These are phyloP conservation scores for Nematocida sp. DNA, from an alignment of 371 early-diverging fungal species.

Conservation along the genomic window DNA sequence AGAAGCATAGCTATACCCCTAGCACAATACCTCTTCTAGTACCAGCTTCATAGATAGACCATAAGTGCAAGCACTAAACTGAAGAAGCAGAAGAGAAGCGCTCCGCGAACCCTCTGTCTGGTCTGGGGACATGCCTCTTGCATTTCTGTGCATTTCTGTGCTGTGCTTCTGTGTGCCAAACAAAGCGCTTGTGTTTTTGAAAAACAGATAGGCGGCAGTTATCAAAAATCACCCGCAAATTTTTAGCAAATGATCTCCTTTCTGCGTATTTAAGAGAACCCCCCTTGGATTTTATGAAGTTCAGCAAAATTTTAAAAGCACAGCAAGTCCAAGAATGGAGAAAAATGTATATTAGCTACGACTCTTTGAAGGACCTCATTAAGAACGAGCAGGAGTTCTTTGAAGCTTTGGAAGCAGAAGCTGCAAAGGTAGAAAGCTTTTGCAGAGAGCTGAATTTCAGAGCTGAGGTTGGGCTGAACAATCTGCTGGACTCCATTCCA, in stretches of 20 bases:
- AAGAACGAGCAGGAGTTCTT: slow-evolving; percentile 39
- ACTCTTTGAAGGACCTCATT: slow-evolving; percentile 34
- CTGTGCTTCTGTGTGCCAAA: too few species aligned
- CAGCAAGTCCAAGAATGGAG: slow-evolving; percentile 62
- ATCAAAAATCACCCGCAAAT: too few species aligned
- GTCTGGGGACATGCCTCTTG: too few species aligned
- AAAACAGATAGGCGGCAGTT: too few species aligned
- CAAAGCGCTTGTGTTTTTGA: too few species aligned
- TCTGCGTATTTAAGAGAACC: slow-evolving; percentile 4
- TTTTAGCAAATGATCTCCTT: background rate
- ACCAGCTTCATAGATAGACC: too few species aligned
- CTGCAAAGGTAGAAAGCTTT: slow-evolving; percentile 57
- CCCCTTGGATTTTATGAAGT: slow-evolving; percentile 54
- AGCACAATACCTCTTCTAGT: too few species aligned
- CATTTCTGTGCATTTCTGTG: too few species aligned
- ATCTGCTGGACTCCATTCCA: slow-evolving; percentile 32
- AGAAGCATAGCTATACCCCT: too few species aligned
- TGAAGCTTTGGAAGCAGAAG: slow-evolving; percentile 31
- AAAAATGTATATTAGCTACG: slow-evolving; percentile 60
- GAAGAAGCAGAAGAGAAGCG: too few species aligned
- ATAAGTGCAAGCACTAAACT: too few species aligned
- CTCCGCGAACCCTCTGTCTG: too few species aligned
- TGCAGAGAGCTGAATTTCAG: slow-evolving; percentile 53
- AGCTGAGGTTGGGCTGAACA: slow-evolving; percentile 54
- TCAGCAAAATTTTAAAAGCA: slow-evolving; percentile 58